These are phyloP conservation scores for Metschnikowia lunata DNA, from an alignment of 805 yeast species.

Conservation along the genomic window DNA sequence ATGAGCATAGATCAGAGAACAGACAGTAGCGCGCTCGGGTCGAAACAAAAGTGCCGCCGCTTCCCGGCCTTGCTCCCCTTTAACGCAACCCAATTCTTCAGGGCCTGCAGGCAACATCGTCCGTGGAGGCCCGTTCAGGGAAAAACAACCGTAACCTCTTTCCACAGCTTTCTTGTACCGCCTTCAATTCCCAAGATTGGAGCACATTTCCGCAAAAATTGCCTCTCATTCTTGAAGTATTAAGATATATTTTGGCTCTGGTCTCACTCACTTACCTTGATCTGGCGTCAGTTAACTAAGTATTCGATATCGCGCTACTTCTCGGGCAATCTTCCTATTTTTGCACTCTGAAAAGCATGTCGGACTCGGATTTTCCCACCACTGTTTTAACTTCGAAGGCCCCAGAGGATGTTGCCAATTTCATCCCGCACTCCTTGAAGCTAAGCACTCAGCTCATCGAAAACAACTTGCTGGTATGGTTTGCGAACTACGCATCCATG, in stretches of 20 bases:
- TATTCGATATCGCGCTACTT: neutral
- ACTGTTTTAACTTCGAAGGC: constrained; percentile 39
- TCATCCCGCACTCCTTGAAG: constrained; percentile 33
- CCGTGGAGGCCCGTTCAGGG: neutral
- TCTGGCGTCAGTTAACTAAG: too few species aligned
- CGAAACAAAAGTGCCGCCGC: too few species aligned
- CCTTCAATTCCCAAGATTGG: too few species aligned
- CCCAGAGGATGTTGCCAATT: constrained; percentile 38
- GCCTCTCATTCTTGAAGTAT: too few species aligned
- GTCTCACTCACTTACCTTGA: too few species aligned
- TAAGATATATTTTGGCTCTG: too few species aligned
- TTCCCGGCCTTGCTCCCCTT: neutral
- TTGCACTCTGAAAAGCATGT: constrained; percentile 6
- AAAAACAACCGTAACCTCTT: neutral
- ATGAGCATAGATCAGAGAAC: too few species aligned
- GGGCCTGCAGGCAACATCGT: neutral
- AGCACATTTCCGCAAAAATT: too few species aligned
- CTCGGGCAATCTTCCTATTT: neutral
- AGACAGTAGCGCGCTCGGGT: too few species aligned
- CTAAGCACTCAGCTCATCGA: constrained; percentile 27
- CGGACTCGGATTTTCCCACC: constrained; percentile 25
- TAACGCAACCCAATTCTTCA: neutral
- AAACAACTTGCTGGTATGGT: constrained; percentile 32
- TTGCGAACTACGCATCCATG: constrained; percentile 23
- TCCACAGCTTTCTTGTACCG: neutral